phyloP scores from a whole-genome alignment of 148 eudicot species.

The Vaccinium macrocarpon region DNA sequence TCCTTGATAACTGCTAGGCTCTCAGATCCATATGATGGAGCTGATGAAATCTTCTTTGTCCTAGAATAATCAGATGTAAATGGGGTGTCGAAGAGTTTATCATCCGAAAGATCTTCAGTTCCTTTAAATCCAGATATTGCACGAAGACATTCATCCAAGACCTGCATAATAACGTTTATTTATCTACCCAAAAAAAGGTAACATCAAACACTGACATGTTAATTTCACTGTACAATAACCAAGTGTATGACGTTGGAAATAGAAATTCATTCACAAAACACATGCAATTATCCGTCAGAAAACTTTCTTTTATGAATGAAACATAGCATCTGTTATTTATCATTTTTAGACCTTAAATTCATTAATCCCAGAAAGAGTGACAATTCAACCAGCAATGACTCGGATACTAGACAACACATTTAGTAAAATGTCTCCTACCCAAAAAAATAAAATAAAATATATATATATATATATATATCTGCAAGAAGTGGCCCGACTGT shows the following conservation, averaged over 20 bases:
- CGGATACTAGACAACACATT: not conserved
- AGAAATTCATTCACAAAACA: not conserved
- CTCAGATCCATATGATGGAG: constrained; percentile 66
- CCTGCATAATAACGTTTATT: constrained; percentile 39
- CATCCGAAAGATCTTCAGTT: constrained; percentile 84
- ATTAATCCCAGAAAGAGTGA: not conserved
- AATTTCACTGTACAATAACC: not conserved
- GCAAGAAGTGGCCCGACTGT: not conserved
- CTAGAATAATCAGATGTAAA: constrained; percentile 74
- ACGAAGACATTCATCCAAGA: constrained; percentile 93
- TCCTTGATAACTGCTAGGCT: constrained; percentile 30
- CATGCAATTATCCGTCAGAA: not conserved
- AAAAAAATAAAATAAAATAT: no score
- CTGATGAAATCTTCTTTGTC: constrained; percentile 87
- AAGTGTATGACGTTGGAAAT: constrained; percentile 8
- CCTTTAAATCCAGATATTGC: constrained; percentile 98
- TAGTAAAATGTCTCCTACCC: no score
- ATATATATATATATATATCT: not conserved
- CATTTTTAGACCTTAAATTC: not conserved
- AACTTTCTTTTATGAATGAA: not conserved
- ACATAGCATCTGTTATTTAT: not conserved
- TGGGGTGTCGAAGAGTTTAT: constrained; percentile 61
- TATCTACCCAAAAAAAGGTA: not conserved
- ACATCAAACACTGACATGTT: not conserved
- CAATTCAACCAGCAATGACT: not conserved